phyloP scores from a whole-genome alignment of 2,329 filamentous ascomycete species.

The Apiospora malaysiana region DNA sequence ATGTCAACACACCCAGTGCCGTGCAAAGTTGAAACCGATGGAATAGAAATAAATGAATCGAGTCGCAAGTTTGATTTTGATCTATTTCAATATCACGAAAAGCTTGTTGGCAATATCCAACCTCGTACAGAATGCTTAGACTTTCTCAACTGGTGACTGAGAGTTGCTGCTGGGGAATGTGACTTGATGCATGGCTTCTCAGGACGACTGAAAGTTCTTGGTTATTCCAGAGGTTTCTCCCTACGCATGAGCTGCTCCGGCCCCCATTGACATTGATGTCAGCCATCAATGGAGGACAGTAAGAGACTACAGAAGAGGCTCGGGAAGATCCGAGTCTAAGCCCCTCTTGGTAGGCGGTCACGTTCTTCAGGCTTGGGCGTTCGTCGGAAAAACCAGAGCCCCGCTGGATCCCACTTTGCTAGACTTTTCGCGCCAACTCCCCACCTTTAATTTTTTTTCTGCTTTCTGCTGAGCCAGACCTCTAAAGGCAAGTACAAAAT shows the following conservation, averaged over 20 bases:
- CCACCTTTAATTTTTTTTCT: slow-evolving; percentile 18
- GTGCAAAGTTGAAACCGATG: too few species aligned
- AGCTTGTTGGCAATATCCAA: too few species aligned
- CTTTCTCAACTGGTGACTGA: too few species aligned
- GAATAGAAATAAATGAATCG: too few species aligned
- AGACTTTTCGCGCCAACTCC: not conserved
- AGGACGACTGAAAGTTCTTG: not conserved
- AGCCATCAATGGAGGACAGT: not conserved
- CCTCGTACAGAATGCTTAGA: too few species aligned
- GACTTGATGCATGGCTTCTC: too few species aligned
- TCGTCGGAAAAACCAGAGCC: not conserved
- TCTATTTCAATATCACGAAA: too few species aligned
- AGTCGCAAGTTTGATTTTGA: too few species aligned
- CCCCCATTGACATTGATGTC: not conserved
- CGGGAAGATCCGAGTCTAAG: not conserved
- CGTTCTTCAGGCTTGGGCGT: not conserved
- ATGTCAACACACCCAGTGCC: too few species aligned
- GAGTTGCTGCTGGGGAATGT: too few species aligned
- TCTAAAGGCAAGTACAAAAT: slow-evolving; percentile 1
- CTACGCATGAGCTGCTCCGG: not conserved
- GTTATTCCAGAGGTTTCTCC: not conserved
- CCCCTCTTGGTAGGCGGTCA: not conserved
- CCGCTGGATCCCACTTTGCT: not conserved
- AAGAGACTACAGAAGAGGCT: not conserved
- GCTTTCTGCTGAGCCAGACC: slow-evolving; percentile 4